These are phyloP conservation scores for Rhodotorula sp. DNA, from an alignment of 1,284 basidiomycete species.

Conservation along the genomic window DNA sequence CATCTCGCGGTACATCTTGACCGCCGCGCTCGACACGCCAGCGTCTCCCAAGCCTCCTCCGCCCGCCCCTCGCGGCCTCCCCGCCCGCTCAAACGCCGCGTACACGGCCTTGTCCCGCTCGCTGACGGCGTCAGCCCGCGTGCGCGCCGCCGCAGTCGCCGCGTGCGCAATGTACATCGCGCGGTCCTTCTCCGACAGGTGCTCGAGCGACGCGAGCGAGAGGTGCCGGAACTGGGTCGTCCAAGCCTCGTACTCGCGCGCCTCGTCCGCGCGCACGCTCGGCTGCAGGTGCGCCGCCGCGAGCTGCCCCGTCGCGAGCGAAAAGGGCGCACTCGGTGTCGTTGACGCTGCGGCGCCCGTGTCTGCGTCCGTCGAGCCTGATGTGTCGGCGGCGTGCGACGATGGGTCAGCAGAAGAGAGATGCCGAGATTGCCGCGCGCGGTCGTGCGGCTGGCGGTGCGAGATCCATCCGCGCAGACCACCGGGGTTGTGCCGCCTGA, in stretches of 20 bases:
- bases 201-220: conserved; percentile 33
- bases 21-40: not conserved
- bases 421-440: conserved; percentile 1
- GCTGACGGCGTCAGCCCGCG: not conserved
- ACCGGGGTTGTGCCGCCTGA: not conserved
- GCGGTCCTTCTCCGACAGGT: conserved; percentile 50
- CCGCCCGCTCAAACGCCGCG: not conserved
- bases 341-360: conserved; percentile 44
- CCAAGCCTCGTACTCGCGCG: conserved; percentile 76
- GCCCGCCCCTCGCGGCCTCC: not conserved
- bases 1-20: conserved; percentile 9
- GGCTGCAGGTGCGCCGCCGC: conserved; percentile 67
- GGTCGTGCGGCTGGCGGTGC: not conserved
- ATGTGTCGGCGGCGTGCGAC: not conserved
- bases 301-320: conserved; percentile 61
- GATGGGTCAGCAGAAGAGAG: conserved; percentile 1
- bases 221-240: conserved; percentile 43
- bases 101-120: conserved; percentile 13
- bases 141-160: too few relatives aligned
- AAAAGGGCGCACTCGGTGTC: not conserved
- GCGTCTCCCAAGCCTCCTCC: not conserved
- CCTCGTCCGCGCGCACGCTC: conserved; percentile 64
- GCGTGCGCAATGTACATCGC: conserved; percentile 21
- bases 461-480: conserved; percentile 25
- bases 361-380: conserved; percentile 41